Evolutionary conservation across 179 eudicot species (phyloP).

Genomic region (Pouteria campechiana): DNA sequence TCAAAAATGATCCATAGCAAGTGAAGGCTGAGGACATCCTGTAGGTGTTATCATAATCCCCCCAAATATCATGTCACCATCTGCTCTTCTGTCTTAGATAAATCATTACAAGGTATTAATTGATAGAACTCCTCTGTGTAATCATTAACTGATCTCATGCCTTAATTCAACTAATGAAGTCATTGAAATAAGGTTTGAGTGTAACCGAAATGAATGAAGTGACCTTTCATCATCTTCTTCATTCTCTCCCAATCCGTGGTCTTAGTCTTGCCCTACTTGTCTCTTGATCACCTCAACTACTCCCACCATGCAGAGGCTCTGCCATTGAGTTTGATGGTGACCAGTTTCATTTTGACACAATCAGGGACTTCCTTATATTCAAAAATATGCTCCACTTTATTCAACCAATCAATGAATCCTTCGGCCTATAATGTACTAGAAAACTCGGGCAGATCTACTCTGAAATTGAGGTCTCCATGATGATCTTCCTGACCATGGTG

Average conservation of each 20-base stretch:
- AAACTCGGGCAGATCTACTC: too few species aligned
- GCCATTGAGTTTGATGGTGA: not conserved
- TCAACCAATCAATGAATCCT: constrained; percentile 1
- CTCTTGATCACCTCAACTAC: not conserved
- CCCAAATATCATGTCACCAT: too few species aligned
- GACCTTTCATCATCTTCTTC: not conserved
- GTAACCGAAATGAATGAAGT: not conserved
- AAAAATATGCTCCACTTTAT: not conserved
- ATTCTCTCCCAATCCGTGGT: not conserved
- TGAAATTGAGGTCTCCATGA: too few species aligned
- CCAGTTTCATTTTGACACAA: constrained; percentile 1
- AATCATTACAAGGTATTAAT: not conserved
- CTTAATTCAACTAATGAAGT: not conserved
- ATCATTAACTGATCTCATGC: not conserved
- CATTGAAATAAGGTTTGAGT: not conserved
- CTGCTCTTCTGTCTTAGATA: too few species aligned
- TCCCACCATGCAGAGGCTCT: constrained; percentile 5
- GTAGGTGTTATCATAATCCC: too few species aligned
- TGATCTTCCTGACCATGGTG: too few species aligned
- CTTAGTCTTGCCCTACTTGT: not conserved
- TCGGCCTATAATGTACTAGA: not conserved
- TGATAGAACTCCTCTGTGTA: constrained; percentile 1
- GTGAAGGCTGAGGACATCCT: too few species aligned
- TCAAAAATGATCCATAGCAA: too few species aligned
- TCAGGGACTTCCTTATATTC: not conserved